Conservation (phyloP, 1,139 yeast genomes). For the Yamadazyma friedrichii region DNA sequence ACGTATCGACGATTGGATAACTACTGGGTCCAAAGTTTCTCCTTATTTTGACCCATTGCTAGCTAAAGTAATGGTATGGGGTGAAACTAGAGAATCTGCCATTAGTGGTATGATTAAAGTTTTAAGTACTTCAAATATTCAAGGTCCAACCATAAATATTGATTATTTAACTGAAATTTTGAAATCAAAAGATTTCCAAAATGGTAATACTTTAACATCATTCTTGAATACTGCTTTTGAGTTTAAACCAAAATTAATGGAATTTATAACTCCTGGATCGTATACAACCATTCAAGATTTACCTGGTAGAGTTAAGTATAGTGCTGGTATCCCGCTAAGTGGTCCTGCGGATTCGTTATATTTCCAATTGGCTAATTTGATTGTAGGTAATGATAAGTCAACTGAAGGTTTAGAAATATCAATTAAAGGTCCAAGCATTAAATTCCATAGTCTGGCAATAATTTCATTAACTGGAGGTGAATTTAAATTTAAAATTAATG, state of each 20-base stretch:
- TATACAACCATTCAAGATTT: slow-evolving; percentile 35
- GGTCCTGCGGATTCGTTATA: slow-evolving; percentile 33
- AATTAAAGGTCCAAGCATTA: slow-evolving; percentile 29
- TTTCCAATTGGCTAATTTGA: slow-evolving; percentile 31
- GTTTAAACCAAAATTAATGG: slow-evolving; percentile 26
- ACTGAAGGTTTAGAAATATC: slow-evolving; percentile 29
- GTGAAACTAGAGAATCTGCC: slow-evolving; percentile 22
- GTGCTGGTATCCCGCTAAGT: slow-evolving; percentile 30
- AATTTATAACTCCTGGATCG: slow-evolving; percentile 29
- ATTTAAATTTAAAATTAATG: slow-evolving; percentile 23
- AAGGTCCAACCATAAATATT: slow-evolving; percentile 33
- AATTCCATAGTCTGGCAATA: slow-evolving; percentile 25
- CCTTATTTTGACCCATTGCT: slow-evolving; percentile 38
- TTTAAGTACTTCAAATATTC: slow-evolving; percentile 20
- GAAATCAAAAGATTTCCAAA: slow-evolving; percentile 17
- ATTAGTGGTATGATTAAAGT: slow-evolving; percentile 23
- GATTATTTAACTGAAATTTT: slow-evolving; percentile 28
- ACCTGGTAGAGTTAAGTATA: slow-evolving; percentile 25
- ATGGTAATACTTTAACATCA: slow-evolving; percentile 28
- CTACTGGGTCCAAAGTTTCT: slow-evolving; percentile 32
- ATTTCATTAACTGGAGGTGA: slow-evolving; percentile 27
- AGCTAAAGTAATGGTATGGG: slow-evolving; percentile 38
- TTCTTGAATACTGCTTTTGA: slow-evolving; percentile 20
- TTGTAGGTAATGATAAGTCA: slow-evolving; percentile 25
- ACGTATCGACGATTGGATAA: slow-evolving; percentile 36